phyloP scores from a whole-genome alignment of 371 early-diverging fungal species.

The Haplosporangium sp. region DNA sequence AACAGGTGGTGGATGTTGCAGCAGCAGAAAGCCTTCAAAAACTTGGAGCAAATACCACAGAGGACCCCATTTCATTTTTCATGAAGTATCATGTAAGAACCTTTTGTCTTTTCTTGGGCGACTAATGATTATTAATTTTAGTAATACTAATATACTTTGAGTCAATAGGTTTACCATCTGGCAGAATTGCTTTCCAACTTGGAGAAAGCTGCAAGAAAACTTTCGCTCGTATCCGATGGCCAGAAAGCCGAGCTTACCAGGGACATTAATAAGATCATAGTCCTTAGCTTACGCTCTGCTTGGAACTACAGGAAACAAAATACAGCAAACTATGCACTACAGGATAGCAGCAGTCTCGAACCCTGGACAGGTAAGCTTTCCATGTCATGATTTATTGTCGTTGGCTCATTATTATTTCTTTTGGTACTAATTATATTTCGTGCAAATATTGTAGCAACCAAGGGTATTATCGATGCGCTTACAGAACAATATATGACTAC shows the following conservation, averaged over 20 bases:
- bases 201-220: slow-evolving; percentile 9
- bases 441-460: slow-evolving; percentile 6
- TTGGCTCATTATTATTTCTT: background rate
- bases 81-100: slow-evolving; percentile 44
- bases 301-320: slow-evolving; percentile 45
- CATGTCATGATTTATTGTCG: background rate
- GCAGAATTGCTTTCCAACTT: slow-evolving; percentile 23
- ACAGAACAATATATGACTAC: slow-evolving; percentile 25
- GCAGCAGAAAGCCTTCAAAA: slow-evolving; percentile 20
- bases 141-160: background rate
- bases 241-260: slow-evolving; percentile 23
- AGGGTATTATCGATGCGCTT: slow-evolving; percentile 26
- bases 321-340: slow-evolving; percentile 27
- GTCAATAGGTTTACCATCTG: slow-evolving; percentile 22
- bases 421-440: background rate
- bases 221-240: slow-evolving; percentile 7
- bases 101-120: background rate
- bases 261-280: slow-evolving; percentile 38
- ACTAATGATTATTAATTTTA: background rate
- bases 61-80: slow-evolving; percentile 30
- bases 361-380: slow-evolving; percentile 48
- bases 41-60: slow-evolving; percentile 13
- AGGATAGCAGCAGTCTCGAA: slow-evolving; percentile 21
- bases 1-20: slow-evolving; percentile 32
- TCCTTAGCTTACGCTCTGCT: slow-evolving; percentile 37